Conservation (phyloP, 1,139 yeast species). For the Nadsonia starkeyi-henricii region DNA sequence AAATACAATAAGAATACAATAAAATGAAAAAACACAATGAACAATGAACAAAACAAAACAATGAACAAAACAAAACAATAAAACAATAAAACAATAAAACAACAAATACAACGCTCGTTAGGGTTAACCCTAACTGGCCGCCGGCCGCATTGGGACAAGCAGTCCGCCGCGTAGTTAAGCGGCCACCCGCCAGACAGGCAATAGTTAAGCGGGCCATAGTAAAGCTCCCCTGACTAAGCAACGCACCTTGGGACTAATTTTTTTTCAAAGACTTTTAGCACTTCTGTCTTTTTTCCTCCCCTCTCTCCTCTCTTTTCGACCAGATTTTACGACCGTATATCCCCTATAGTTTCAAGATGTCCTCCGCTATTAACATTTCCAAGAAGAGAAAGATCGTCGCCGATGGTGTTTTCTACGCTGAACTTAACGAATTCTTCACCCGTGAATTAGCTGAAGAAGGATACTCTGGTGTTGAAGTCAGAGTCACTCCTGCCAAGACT, state of each 20-base stretch:
- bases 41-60: too few species aligned
- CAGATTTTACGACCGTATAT: not conserved
- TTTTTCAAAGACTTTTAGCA: not conserved
- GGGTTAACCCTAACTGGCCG: constrained; percentile 1
- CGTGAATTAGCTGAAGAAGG: constrained; percentile 99
- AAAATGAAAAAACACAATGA: too few species aligned
- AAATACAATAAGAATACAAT: too few species aligned
- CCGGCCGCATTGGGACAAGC: too few species aligned
- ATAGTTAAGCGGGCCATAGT: too few species aligned
- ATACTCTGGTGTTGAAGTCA: constrained; percentile 99
- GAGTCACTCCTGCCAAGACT: constrained; percentile 96
- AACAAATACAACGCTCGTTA: not conserved
- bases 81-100: not conserved
- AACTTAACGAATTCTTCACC: constrained; percentile 99
- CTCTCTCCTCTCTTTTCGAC: not conserved
- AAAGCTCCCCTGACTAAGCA: too few species aligned
- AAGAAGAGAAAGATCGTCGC: constrained; percentile 55
- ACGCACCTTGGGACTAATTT: too few species aligned
- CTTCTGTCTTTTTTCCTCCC: not conserved
- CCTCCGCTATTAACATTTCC: constrained; percentile 22
- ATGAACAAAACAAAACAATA: too few species aligned
- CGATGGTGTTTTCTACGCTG: constrained; percentile 99
- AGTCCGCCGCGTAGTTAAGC: too few species aligned
- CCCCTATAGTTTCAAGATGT: constrained; percentile 1
- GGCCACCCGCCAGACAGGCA: too few species aligned